phyloP scores from a whole-genome alignment of 495 filamentous ascomycete genomes.

The Daldinia bambusicola region DNA sequence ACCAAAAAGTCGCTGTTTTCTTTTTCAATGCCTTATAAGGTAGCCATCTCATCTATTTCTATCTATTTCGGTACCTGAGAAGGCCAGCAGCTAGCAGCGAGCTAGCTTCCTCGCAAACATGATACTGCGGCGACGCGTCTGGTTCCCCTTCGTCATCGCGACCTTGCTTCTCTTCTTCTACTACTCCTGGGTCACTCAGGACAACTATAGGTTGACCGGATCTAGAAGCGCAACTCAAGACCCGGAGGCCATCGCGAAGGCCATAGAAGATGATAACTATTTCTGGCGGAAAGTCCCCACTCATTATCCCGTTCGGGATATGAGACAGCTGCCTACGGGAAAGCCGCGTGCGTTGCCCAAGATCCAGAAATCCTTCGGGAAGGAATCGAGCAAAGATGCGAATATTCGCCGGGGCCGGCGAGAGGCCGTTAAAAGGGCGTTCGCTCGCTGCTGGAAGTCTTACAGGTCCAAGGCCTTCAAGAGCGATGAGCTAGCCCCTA shows the following conservation, averaged over 20 bases:
- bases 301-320: slow-evolving; percentile 68
- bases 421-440: slow-evolving; percentile 70
- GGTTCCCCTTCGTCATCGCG: slow-evolving; percentile 25
- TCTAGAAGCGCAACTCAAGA: slow-evolving; percentile 1
- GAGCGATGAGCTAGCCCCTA: slow-evolving; percentile 76
- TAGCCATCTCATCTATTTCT: not conserved
- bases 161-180: slow-evolving; percentile 24
- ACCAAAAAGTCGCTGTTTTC: slow-evolving; percentile 1
- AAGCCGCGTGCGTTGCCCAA: slow-evolving; percentile 70
- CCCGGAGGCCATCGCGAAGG: slow-evolving; percentile 3
- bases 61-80: slow-evolving; percentile 6
- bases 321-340: slow-evolving; percentile 76
- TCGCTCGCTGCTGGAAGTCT: slow-evolving; percentile 76
- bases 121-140: slow-evolving; percentile 34
- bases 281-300: slow-evolving; percentile 59
- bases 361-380: slow-evolving; percentile 69
- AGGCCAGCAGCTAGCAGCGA: too few species aligned
- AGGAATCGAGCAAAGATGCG: slow-evolving; percentile 44
- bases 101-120: slow-evolving; percentile 13
- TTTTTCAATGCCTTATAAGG: slow-evolving; percentile 20
- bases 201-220: slow-evolving; percentile 17
- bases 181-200: slow-evolving; percentile 20
- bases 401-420: slow-evolving; percentile 65
- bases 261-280: slow-evolving; percentile 28
- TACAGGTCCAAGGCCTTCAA: slow-evolving; percentile 80